Percentiles rank a stretch among this genome's conserved stretches.
Conservation (phyloP, 1,284 basidiomycete genomes). For the Ceratobasidium sp. region DNA sequence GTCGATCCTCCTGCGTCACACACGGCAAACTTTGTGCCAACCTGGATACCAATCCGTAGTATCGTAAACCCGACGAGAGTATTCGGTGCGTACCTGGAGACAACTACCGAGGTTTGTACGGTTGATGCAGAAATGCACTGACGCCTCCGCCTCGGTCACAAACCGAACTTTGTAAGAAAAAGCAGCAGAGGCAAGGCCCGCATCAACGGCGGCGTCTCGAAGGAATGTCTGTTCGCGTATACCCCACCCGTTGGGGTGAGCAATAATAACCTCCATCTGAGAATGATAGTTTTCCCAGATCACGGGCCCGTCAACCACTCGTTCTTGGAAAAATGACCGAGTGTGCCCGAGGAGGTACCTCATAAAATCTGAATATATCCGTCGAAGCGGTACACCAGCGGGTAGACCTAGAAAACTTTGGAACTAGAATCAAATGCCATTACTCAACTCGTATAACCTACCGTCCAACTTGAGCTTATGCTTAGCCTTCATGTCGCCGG, state of each 20-base stretch:
- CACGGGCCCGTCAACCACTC: constrained; percentile 19
- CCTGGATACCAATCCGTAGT: not conserved
- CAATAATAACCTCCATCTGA: constrained; percentile 7
- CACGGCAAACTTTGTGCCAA: constrained; percentile 8
- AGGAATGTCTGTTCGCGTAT: constrained; percentile 21
- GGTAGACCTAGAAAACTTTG: constrained; percentile 26
- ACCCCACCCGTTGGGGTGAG: constrained; percentile 42
- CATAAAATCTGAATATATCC: constrained; percentile 32
- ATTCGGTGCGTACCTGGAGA: not conserved
- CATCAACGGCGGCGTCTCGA: constrained; percentile 1
- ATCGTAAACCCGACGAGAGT: not conserved
- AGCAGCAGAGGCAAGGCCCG: not conserved
- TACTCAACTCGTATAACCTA: not conserved
- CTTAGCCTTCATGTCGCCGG: constrained; percentile 6
- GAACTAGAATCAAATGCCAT: not conserved
- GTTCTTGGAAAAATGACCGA: constrained; percentile 27
- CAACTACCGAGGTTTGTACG: not conserved
- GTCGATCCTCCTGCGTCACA: constrained; percentile 29
- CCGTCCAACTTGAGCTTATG: constrained; percentile 8
- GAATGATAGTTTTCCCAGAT: constrained; percentile 3
- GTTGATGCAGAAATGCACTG: constrained; percentile 18
- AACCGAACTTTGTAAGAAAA: not conserved
- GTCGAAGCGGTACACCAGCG: constrained; percentile 15
- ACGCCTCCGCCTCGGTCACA: constrained; percentile 12
- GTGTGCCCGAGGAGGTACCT: constrained; percentile 33